These are phyloP conservation scores for Pelagomonas calceolata DNA, from an alignment of 108 stramenopile species.

Conservation along the genomic window DNA sequence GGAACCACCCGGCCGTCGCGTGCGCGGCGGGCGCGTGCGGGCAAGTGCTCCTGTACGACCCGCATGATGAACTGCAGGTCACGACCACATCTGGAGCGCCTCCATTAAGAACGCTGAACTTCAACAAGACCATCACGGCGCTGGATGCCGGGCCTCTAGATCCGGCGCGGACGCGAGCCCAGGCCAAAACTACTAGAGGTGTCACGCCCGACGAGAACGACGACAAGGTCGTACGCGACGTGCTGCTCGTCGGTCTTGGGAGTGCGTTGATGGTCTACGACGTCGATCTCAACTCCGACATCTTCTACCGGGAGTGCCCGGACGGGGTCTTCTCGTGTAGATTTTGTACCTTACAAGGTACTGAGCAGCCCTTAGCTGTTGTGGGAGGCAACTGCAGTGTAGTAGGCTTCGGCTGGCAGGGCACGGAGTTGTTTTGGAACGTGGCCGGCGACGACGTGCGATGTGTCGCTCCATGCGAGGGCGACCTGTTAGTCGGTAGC, in stretches of 20 bases:
- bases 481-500: slow-evolving; percentile 34
- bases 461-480: slow-evolving; percentile 20
- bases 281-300: slow-evolving; percentile 40
- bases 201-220: background rate
- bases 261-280: slow-evolving; percentile 37
- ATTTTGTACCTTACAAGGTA: background rate
- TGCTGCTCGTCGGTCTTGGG: background rate
- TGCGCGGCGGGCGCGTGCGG: background rate
- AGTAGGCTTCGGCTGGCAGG: slow-evolving; percentile 36
- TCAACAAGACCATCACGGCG: background rate
- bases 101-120: background rate
- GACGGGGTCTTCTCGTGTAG: background rate
- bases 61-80: background rate
- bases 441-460: slow-evolving; percentile 47
- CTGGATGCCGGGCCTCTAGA: background rate
- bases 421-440: slow-evolving; percentile 42
- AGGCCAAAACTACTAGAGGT: background rate
- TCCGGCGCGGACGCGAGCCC: background rate
- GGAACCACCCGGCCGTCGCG: background rate
- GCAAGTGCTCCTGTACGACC: background rate
- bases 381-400: slow-evolving; percentile 53
- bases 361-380: slow-evolving; percentile 18
- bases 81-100: background rate
- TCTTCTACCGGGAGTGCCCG: slow-evolving; percentile 30
- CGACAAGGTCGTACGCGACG: background rate